phyloP scores from a whole-genome alignment of 306 rosid genomes.

The Malus asiatica region DNA sequence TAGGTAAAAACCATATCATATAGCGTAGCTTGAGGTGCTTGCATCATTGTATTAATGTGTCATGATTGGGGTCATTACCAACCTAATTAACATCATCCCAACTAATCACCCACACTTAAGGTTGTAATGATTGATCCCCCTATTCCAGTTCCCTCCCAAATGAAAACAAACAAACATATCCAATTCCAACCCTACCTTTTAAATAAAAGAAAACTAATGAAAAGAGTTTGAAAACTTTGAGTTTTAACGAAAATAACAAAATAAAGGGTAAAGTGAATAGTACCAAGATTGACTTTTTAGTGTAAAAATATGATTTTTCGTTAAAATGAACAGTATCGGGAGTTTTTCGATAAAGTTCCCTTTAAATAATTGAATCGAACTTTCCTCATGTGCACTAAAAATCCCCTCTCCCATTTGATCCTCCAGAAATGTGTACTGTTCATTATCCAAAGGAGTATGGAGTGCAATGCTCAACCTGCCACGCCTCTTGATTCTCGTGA shows the following conservation, averaged over 20 bases:
- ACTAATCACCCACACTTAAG: not conserved
- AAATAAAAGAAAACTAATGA: not conserved
- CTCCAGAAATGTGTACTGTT: not conserved
- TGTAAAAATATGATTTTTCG: too few relatives aligned
- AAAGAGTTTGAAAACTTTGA: too few relatives aligned
- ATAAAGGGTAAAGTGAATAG: too few relatives aligned
- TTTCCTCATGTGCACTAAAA: not conserved
- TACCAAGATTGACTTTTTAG: too few relatives aligned
- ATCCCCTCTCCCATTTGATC: not conserved
- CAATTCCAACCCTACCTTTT: not conserved
- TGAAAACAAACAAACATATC: not conserved
- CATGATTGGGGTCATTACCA: not conserved
- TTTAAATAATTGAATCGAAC: not conserved
- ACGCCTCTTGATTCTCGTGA: not conserved
- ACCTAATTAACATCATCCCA: not conserved
- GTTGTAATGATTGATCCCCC: not conserved
- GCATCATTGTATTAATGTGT: not conserved
- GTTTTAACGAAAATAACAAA: too few relatives aligned
- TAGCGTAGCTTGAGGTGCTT: not conserved
- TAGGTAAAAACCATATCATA: not conserved
- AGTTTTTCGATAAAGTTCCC: too few relatives aligned
- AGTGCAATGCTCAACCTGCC: not conserved
- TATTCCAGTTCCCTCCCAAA: not conserved
- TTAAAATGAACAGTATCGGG: rapidly evolving
- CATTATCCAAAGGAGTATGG: not conserved